These are phyloP conservation scores for Solidago caesia DNA, from an alignment of 129 eudicot genomes.

Conservation along the genomic window DNA sequence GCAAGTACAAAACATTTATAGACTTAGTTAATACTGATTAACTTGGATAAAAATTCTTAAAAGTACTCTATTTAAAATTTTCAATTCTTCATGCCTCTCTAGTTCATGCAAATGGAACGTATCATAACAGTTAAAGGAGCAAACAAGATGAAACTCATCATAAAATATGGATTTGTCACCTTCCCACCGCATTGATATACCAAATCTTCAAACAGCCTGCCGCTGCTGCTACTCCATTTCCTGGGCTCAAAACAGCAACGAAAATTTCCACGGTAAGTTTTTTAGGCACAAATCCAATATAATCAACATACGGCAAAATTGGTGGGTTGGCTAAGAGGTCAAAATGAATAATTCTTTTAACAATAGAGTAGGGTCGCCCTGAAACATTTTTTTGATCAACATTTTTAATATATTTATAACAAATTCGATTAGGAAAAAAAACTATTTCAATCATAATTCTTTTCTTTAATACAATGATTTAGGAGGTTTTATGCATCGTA, in stretches of 20 bases:
- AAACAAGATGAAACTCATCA: background rate
- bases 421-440: no score
- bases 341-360: background rate
- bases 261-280: constrained; percentile 19
- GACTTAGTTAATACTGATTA: background rate
- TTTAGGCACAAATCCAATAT: constrained; percentile 7
- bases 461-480: no score
- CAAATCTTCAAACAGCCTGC: constrained; percentile 19
- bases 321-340: background rate
- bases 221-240: constrained; percentile 23
- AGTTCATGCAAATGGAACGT: background rate
- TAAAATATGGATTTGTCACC: constrained; percentile 7
- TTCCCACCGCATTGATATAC: constrained; percentile 26
- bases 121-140: constrained; percentile 9
- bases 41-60: background rate
- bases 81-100: background rate
- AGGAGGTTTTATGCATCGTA: no score
- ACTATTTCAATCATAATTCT: no score
- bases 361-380: background rate
- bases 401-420: no score
- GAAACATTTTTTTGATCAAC: background rate
- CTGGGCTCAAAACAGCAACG: background rate
- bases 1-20: background rate
- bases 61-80: background rate
- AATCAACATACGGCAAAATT: background rate